Base-by-base conservation (phyloP, 169 alveolate genomes). In the Eimeria praecox region DNA sequence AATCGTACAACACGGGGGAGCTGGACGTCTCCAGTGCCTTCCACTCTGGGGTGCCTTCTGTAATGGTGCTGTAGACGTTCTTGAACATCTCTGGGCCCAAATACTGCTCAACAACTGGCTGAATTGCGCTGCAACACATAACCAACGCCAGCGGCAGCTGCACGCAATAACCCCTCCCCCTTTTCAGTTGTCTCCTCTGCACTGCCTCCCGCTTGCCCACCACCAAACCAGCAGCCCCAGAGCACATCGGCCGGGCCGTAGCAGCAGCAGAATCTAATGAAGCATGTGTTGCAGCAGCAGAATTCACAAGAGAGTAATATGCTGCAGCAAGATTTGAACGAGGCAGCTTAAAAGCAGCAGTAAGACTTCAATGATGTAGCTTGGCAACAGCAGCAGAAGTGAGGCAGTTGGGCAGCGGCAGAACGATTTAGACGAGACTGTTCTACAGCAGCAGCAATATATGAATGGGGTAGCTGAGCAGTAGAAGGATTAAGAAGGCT, bases 61-160 rank as follows among this genome's bases (percentile, higher is more conserved):
- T 97, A 86, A 99, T 98, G 95, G 96, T 97, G 42, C 97, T 95
- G 97, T 99, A 99, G 44, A 98, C 98, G 89, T 98, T 98, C 91
- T 97, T 97, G 98, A 98, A 99, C 98, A 98, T 97, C 89, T 98
- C 97, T 22, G 90, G 90, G 73, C 73, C 40, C 90, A 82, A 44
- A 27, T 64, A 82, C 69, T 49, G 38, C 90, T 82, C 90, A 44
- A 82, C 30, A 4, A 82, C 90, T 22, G 90, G 90, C 42, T 46
- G 66, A 10, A 82, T 49, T 49, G 82, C 92, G 12, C 96, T 93
- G 87, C 3, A 78, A 14, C 42, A 14, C 82, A 71, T 18, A 4
- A 71, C 27, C 82, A 38, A 30, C 46, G 30, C 27, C 42, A 66
- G 22, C n/a, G n/a, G 44, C 78, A 3, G 33, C 62, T 12, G 18